These are phyloP conservation scores for Kentomonas sorsogonicus DNA, from an alignment of 208 protist genomes.

Conservation along the genomic window DNA sequence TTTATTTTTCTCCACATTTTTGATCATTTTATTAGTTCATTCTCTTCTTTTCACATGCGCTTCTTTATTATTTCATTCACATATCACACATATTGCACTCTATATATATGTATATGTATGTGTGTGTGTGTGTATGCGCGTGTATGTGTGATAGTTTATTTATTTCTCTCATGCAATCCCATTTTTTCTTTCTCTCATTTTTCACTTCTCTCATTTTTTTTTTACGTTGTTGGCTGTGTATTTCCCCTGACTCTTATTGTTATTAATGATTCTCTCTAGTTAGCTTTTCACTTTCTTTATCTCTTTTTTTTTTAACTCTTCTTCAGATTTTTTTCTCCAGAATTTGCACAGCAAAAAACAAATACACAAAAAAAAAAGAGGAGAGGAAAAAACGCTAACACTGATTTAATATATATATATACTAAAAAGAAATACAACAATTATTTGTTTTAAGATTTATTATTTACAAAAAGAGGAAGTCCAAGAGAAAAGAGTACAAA, in stretches of 20 bases:
- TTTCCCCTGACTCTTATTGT: not conserved
- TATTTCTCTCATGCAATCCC: not conserved
- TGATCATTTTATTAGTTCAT: no score
- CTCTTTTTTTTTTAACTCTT: not conserved
- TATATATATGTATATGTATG: constrained; percentile 1
- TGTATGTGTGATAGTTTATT: not conserved
- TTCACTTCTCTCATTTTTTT: not conserved
- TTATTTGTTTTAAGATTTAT: no score
- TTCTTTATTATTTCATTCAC: constrained; percentile 4
- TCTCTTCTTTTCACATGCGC: not conserved
- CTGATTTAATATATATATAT: no score
- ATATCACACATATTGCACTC: not conserved
- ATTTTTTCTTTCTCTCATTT: no score
- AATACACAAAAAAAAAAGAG: not conserved
- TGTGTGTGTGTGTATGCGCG: no score
- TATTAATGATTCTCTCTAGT: not conserved
- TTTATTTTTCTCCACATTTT: not conserved
- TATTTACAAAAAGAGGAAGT: no score
- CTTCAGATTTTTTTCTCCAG: not conserved
- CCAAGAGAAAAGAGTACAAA: not conserved
- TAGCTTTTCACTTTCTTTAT: constrained; percentile 7
- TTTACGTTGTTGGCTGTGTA: no score
- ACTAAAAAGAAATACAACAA: no score
- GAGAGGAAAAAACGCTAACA: not conserved
- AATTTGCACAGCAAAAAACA: constrained; percentile 9